Evolutionary conservation across 2,329 filamentous ascomycete genomes (phyloP).

Genomic region (Didymella glomerata): DNA sequence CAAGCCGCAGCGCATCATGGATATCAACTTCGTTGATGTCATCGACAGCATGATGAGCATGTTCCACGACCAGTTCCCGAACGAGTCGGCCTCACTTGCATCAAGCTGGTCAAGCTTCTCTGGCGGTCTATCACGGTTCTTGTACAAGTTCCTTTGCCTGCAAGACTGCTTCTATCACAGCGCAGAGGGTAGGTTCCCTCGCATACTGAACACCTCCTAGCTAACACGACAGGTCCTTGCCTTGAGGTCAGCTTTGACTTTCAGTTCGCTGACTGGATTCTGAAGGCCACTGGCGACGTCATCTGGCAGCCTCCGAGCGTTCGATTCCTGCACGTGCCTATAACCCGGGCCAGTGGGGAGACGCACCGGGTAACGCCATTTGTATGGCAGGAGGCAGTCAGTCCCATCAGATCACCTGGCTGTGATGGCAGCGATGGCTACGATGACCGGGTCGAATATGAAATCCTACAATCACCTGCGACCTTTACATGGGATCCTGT

Average conservation of each 20-base stretch:
- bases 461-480: slow-evolving; percentile 18
- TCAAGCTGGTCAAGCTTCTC: slow-evolving; percentile 39
- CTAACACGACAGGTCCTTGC: slow-evolving; percentile 7
- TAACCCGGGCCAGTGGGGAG: slow-evolving; percentile 19
- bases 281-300: slow-evolving; percentile 30
- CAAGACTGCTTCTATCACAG: slow-evolving; percentile 45
- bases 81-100: not conserved
- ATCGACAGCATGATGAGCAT: slow-evolving; percentile 39
- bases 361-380: slow-evolving; percentile 37
- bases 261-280: slow-evolving; percentile 8
- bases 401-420: not conserved
- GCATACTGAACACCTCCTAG: no score
- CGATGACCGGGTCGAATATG: slow-evolving; percentile 24
- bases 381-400: not conserved
- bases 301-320: slow-evolving; percentile 36
- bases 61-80: slow-evolving; percentile 27
- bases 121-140: slow-evolving; percentile 34
- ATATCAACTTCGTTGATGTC: slow-evolving; percentile 33
- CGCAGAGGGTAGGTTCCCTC: not conserved
- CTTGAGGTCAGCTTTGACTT: slow-evolving; percentile 29
- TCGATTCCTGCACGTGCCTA: slow-evolving; percentile 29
- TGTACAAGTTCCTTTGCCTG: slow-evolving; percentile 45
- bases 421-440: slow-evolving; percentile 1
- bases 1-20: slow-evolving; percentile 21
- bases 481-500: slow-evolving; percentile 32